Base-by-base conservation (phyloP, 2,329 filamentous ascomycete species). In the Colletotrichum graminicola region DNA sequence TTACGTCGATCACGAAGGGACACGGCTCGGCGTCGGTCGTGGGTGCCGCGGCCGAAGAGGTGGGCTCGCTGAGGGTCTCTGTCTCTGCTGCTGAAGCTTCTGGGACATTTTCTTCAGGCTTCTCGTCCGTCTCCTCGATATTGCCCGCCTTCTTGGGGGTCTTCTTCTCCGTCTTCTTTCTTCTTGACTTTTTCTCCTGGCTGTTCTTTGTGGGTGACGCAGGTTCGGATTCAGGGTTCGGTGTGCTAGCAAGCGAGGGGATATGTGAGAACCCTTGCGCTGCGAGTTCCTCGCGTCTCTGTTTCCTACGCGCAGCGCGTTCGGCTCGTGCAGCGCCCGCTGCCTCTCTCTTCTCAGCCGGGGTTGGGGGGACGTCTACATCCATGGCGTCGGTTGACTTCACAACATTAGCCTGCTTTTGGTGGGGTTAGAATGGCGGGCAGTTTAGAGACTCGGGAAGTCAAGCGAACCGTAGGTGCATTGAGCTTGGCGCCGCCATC, bases 141-240 rank as follows among this genome's bases (percentile, higher is more conserved):
- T 34, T 57, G 4, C 14, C 14, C 12, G 51, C n/a, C 55, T 71
- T 68, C 36, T 45, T 59, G 5, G 43, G 11, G n/a, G 23, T 66
- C 65, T 74, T 75, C 62, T 70, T 70, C 14, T 72, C 66, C 43
- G 61, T 21, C 61, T 68, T 72, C 56, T 68, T 63, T 49, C 63
- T 56, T 60, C 29, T 34, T 39, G 59, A 21, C 51, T 47, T 71
- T 62, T 52, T 65, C 59, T 75, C 66, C 65, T 72, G 63, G 64
- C 56, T 64, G 63, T 66, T 71, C 55, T 32, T 74, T 43, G 47
- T 57, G 34, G 63, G 66, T 55, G 65, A 63, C 26, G 41, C 51
- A 16, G 67, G 49, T 26, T 69, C 39, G 65, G 59, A 54, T 12
- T 72, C 66, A 2, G 65, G 69, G 39, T 64, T 68, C 49, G 69